phyloP scores from a whole-genome alignment of 2,329 filamentous ascomycete species.

The Aspergillus calidoustus region DNA sequence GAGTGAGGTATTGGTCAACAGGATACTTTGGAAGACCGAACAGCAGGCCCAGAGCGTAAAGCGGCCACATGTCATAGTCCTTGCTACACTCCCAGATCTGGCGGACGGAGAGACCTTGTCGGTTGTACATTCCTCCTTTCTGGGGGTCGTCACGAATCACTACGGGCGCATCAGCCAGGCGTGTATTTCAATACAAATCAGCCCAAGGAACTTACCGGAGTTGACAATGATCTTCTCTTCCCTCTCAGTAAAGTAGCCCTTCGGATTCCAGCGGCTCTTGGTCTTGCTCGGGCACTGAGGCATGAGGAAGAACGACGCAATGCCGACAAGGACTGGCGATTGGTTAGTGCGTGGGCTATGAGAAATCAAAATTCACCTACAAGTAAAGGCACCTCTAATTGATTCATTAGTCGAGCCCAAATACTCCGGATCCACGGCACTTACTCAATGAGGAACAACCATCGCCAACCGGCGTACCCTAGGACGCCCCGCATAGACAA shows the following conservation, averaged over 20 bases:
- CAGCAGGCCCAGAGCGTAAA: constrained; percentile 53
- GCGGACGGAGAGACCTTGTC: constrained; percentile 52
- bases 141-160: constrained; percentile 57
- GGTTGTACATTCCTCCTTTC: constrained; percentile 62
- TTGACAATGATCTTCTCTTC: constrained; percentile 67
- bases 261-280: constrained; percentile 57
- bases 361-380: not conserved
- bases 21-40: constrained; percentile 39
- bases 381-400: not conserved
- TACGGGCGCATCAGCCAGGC: not conserved
- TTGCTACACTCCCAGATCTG: constrained; percentile 55
- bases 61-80: constrained; percentile 61
- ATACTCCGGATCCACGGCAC: constrained; percentile 36
- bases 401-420: not conserved
- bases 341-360: not conserved
- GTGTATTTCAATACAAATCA: not conserved
- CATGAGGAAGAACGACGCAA: constrained; percentile 61
- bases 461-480: constrained; percentile 48
- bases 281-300: constrained; percentile 58
- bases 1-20: constrained; percentile 35
- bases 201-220: not conserved
- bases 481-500: constrained; percentile 38
- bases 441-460: constrained; percentile 63
- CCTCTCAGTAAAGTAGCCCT: constrained; percentile 65
- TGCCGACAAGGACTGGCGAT: constrained; percentile 54